Conservation (phyloP, 768 basidiomycete species). For the Fomitopsis pulvina region DNA sequence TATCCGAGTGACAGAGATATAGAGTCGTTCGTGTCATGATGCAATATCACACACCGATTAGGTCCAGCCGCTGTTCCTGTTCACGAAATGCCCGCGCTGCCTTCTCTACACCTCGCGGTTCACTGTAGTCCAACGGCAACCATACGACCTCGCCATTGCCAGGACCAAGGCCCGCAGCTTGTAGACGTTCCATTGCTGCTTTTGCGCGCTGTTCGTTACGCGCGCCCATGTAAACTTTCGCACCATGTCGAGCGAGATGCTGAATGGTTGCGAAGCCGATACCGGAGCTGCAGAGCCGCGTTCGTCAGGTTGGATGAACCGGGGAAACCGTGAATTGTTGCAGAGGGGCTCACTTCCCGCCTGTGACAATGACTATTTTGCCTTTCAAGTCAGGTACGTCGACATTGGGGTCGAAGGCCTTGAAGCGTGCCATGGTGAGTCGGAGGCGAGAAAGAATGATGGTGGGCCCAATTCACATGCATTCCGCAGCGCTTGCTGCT, state of each 20-base stretch:
- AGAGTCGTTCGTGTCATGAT: background rate
- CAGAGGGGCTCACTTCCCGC: conserved; percentile 48
- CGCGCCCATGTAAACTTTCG: conserved; percentile 54
- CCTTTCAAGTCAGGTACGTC: conserved; percentile 36
- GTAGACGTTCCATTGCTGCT: conserved; percentile 40
- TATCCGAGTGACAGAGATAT: background rate
- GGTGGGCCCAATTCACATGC: too few relatives aligned
- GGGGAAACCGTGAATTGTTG: background rate
- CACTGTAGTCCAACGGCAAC: conserved; percentile 44
- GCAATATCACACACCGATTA: conserved; percentile 35
- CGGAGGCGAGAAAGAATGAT: too few relatives aligned
- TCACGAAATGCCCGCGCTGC: conserved; percentile 42
- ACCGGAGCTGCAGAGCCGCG: conserved; percentile 32
- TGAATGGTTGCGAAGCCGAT: conserved; percentile 47
- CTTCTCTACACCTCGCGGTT: conserved; percentile 39
- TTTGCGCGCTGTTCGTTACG: conserved; percentile 39
- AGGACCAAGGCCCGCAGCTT: conserved; percentile 34
- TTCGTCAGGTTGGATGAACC: background rate
- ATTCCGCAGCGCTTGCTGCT: too few relatives aligned
- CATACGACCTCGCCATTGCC: conserved; percentile 42
- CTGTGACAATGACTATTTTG: conserved; percentile 51
- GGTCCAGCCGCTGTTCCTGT: conserved; percentile 47
- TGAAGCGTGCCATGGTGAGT: too few relatives aligned
- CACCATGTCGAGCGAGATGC: conserved; percentile 45
- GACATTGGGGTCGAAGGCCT: too few relatives aligned